Evolutionary conservation across 371 early-diverging fungal species (phyloP).

Genomic region (Mortierella sp.): DNA sequence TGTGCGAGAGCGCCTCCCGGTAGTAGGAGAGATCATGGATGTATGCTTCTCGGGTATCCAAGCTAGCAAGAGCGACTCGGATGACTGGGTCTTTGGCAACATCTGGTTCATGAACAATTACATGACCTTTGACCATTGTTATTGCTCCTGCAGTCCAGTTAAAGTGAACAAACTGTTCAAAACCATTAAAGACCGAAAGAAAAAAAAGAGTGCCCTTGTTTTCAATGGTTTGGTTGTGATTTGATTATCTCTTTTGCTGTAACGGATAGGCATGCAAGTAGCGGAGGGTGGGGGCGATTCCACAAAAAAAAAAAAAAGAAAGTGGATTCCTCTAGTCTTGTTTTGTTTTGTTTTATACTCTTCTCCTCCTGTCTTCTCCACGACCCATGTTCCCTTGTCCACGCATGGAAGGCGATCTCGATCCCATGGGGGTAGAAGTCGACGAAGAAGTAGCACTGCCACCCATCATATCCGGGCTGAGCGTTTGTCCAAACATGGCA

Average conservation of each 20-base stretch:
- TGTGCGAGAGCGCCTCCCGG: constrained; percentile 20
- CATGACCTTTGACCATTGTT: constrained; percentile 27
- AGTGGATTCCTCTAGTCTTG: too few species aligned
- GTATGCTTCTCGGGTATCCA: constrained; percentile 27
- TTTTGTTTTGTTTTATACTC: constrained; percentile 28
- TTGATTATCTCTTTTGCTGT: too few species aligned
- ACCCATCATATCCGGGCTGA: constrained; percentile 23
- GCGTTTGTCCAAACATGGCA: constrained; percentile 46
- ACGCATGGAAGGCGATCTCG: constrained; percentile 44
- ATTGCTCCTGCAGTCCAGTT: constrained; percentile 15
- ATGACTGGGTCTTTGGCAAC: constrained; percentile 34
- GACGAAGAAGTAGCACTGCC: constrained; percentile 12
- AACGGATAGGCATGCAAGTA: too few species aligned
- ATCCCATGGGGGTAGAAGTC: constrained; percentile 11
- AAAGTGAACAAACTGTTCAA: constrained; percentile 12
- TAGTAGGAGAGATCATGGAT: constrained; percentile 12
- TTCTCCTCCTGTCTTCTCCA: constrained; percentile 44
- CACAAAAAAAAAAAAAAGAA: too few species aligned
- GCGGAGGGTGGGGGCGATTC: too few species aligned
- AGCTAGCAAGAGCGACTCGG: constrained; percentile 23
- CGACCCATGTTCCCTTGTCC: constrained; percentile 47
- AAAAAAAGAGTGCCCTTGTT: too few species aligned
- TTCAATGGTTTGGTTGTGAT: too few species aligned
- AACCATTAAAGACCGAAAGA: too few species aligned
- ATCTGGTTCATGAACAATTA: constrained; percentile 28